Conservation (phyloP, 305 asterid genomes). For the Rubia tinctorum region DNA sequence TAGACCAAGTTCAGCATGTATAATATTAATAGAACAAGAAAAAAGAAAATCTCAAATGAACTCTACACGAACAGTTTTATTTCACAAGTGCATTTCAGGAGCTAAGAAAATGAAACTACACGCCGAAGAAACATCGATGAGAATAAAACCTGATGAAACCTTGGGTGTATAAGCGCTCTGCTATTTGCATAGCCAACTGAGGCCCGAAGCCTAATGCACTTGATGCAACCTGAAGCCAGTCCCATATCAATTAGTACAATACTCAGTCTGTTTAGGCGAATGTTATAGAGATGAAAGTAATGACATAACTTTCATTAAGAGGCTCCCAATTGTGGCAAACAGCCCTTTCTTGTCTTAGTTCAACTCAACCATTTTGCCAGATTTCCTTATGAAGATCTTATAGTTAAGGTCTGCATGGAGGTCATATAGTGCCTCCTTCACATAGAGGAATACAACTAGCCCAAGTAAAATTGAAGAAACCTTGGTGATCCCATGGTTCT, state of each 20-base stretch:
- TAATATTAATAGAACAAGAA: background rate
- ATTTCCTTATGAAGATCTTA: background rate
- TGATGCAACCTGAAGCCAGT: conserved; percentile 73
- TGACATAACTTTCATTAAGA: background rate
- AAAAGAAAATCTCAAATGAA: background rate
- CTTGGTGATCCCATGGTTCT: background rate
- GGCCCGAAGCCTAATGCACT: conserved; percentile 92
- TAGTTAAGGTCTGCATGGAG: background rate
- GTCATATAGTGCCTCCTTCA: background rate
- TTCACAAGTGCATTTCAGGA: background rate
- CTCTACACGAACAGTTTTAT: background rate
- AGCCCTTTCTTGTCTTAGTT: background rate
- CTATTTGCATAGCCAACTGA: conserved; percentile 89
- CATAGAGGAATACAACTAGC: background rate
- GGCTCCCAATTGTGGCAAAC: too few relatives aligned
- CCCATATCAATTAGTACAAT: conserved; percentile 10
- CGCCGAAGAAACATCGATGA: conserved; percentile 4
- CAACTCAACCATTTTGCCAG: background rate
- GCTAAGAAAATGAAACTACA: background rate
- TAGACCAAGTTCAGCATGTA: background rate
- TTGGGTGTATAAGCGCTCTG: conserved; percentile 91
- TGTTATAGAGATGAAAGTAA: background rate
- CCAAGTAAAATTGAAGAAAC: background rate
- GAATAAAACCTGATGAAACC: conserved; percentile 76
- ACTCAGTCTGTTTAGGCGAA: background rate